Evolutionary conservation across 495 filamentous ascomycete species (phyloP), one percentile per base, ranked within the genome.

Genomic region (Penicillium desertorum): DNA sequence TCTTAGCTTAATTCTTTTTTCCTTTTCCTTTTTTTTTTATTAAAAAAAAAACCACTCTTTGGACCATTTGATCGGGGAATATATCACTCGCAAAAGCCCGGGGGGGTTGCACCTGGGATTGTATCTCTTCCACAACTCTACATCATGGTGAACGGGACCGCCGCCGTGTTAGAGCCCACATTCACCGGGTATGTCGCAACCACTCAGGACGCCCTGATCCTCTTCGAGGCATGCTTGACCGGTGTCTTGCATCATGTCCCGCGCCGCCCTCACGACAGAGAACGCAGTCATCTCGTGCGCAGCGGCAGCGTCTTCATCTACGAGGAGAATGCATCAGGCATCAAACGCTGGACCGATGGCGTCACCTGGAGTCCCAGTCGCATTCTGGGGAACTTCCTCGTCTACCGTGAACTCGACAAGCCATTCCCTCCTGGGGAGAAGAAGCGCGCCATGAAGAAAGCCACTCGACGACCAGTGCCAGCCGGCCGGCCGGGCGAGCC

Each of bases 321-420:
- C 71, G 89, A 94, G 65, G 90, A 96, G 66, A 84, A 88, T 54
- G 85, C 88, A 1, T 93, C 91, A 1, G 89, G 89, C 2, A 95
- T 96, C 71, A 95, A 93, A 74, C 82, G 92, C 41, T 96, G 92
- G 92, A 96, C 92, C 0, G 92, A 97, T 68, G 91, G 91, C 3
- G 81, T 89, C 12, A 84, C 84, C 17, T 96, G 92, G 92, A 93
- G 89, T 63, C 91, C 92, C 0, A 95, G 91, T 68, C 86, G 92
- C 16, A 92, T 96, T 34, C 73, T 94, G 44, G 88, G 86, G 43
- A 96, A 96, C 63, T 95, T 91, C 63, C 82, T 96, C 30, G 81
- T 97, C 59, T 97, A 97, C 68, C 87, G 92, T 20, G 90, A 97
- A 65, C 77, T 95, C 34, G 84, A 91, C 52, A 86, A 88, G 56